Evolutionary conservation across 495 filamentous ascomycete genomes (phyloP), one percentile per base, ranked within the genome.

Genomic region (Podospora pseudopauciseta): DNA sequence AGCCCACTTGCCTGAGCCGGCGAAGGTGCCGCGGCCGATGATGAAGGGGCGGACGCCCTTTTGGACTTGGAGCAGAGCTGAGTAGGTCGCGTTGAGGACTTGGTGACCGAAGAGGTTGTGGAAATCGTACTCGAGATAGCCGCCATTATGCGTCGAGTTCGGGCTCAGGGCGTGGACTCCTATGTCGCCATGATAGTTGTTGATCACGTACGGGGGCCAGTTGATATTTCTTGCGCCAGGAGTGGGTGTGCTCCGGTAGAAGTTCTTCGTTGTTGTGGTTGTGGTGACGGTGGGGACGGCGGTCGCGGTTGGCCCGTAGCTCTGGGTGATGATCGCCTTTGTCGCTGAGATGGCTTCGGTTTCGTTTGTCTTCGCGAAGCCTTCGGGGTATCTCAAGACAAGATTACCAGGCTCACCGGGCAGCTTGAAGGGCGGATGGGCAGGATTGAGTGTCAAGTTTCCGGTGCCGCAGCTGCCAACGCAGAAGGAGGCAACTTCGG

Each of bases 11-110:
- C 92, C 92, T 5, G 85, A 85, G 5, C 92, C 92, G 16, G 90
- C 86, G 73, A 94, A 94, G 4, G 92, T 95, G 62, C 89, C 91
- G 56, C 92, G 89, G 1, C 90, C 90, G 69, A 96, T 94, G 74
- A 96, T 91, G 79, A 96, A 94, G 0, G 92, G 92, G 0, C 92
- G 87, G 73, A 91, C 90, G 15, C 74, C 81, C 0, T 87, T 84
- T 70, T 86, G 86, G 9, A 93, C 78, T 19, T 79, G 73, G 4
- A 89, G 79, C 7, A 96, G 84, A 30, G 86, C 91, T 26, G 91
- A 77, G 77, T 95, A 92, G 13, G 92, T 96, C 9, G 92, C 92
- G 66, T 91, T 91, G 53, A 93, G 78, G 58, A 92, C 89, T 71
- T 90, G 86, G 69, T 93, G 87, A 26, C 92, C 92, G 64, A 75